Base-by-base conservation (phyloP, 2,329 filamentous ascomycete genomes). In the Cryphonectria japonica region DNA sequence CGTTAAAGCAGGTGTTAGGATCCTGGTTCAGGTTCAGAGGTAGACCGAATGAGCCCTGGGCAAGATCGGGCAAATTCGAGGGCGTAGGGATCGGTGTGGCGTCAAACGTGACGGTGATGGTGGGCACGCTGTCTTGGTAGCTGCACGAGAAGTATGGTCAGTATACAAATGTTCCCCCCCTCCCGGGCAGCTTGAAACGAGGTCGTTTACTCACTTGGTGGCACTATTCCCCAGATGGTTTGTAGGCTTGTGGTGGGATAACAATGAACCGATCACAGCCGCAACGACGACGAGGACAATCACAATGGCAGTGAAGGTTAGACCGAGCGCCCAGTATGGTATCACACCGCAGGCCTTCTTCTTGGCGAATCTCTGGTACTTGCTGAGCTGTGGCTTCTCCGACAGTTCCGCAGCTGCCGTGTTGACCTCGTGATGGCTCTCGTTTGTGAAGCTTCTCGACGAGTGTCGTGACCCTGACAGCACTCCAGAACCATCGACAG, bases 301-400 rank as follows among this genome's bases (percentile, higher is more conserved):
- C 13, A 89, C 74, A 29, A 89, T 76, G 2, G 84, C 82, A 2
- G 85, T 78, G 0, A 82, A 76, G 1, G 86, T 78, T 16, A 91
- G 77, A 62, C 84, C 84, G 41, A 91, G 83, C 1, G 86, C 88
- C 89, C 89, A 91, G 71, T 87, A 86, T 0, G 89, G 89, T 29
- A 91, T 80, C 29, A 90, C 82, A 7, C 87, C 87, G 76, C 86
- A 89, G 4, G 89, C 76, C 74, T 86, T 88, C 76, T 82, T 85
- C 76, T 83, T 86, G 14, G 87, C 88, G 62, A 83, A 80, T 14
- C 78, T 75, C 77, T 89, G 85, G 86, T 88, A 90, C 63, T 78
- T 82, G 73, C 85, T 87, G 32, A 80, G 77, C 4, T 80, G 78
- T 11, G 81, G 80, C 75, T 91, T 88, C 76, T 90, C 84, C 1